Evolutionary conservation across 352 stramenopile species (phyloP).

Genomic region (Pseudoperonospora humuli): DNA sequence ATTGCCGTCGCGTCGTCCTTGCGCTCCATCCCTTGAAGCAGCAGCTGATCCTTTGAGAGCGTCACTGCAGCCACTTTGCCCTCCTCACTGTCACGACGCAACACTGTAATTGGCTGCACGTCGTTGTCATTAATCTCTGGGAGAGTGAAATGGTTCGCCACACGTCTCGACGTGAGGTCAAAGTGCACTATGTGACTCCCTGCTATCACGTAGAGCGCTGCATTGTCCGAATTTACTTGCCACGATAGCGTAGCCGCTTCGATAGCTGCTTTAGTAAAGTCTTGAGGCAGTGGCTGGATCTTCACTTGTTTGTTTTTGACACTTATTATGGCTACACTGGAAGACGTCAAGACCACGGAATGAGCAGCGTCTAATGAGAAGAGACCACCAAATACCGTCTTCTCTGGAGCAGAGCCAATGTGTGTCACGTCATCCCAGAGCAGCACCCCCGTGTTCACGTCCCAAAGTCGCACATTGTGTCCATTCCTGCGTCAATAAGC

Average conservation of each 20-base stretch:
- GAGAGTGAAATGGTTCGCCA: slow-evolving; percentile 34
- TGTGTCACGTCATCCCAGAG: slow-evolving; percentile 57
- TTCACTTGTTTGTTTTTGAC: slow-evolving; percentile 51
- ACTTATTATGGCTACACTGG: slow-evolving; percentile 37
- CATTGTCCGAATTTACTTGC: slow-evolving; percentile 41
- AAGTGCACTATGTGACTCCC: slow-evolving; percentile 33
- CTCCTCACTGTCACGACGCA: slow-evolving; percentile 32
- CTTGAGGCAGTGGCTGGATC: slow-evolving; percentile 29
- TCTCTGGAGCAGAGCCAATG: slow-evolving; percentile 4
- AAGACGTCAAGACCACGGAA: slow-evolving; percentile 39
- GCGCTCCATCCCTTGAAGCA: slow-evolving; percentile 33
- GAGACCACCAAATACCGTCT: slow-evolving; percentile 30
- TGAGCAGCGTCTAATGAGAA: slow-evolving; percentile 43
- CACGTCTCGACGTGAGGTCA: slow-evolving; percentile 26
- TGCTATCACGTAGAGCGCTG: slow-evolving; percentile 42
- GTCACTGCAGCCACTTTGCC: slow-evolving; percentile 26
- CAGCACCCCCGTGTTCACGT: slow-evolving; percentile 46
- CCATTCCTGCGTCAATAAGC: slow-evolving; percentile 23
- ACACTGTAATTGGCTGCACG: slow-evolving; percentile 15
- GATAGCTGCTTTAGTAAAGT: slow-evolving; percentile 21
- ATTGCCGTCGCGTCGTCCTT: slow-evolving; percentile 19
- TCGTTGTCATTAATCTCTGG: slow-evolving; percentile 28
- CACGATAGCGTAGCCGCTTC: slow-evolving; percentile 17
- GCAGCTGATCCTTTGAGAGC: slow-evolving; percentile 24
- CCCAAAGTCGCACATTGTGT: slow-evolving; percentile 64